Percentiles rank a stretch among this genome's conserved stretches.
Evolutionary conservation across 768 basidiomycete genomes (phyloP).

Genomic region (Sarcomyxa edulis): DNA sequence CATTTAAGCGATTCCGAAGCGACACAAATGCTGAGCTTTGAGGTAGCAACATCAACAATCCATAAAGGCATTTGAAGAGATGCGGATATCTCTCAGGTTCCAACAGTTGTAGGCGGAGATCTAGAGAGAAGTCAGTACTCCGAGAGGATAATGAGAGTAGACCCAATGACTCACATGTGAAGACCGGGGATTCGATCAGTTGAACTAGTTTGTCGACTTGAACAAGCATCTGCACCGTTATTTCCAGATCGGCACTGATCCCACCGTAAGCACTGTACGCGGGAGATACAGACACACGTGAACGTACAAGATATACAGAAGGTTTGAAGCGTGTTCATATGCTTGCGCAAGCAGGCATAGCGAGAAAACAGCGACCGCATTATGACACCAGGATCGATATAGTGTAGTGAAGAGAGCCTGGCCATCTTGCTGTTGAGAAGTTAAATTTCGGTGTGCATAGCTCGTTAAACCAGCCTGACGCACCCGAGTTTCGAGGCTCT

Average conservation of each 20-base stretch:
- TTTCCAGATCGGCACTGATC: slow-evolving; percentile 92
- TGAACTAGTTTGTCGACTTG: slow-evolving; percentile 98
- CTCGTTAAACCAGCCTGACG: slow-evolving; percentile 17
- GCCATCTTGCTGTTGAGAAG: slow-evolving; percentile 82
- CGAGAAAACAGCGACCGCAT: slow-evolving; percentile 94
- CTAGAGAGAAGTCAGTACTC: slow-evolving; percentile 27
- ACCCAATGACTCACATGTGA: slow-evolving; percentile 68
- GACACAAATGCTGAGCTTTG: slow-evolving; percentile 97
- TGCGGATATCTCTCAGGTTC: slow-evolving; percentile 97
- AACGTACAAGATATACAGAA: slow-evolving; percentile 87
- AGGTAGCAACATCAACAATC: slow-evolving; percentile 92
- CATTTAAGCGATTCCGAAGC: slow-evolving; percentile 87
- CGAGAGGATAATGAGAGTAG: not conserved
- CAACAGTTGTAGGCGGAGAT: slow-evolving; percentile 86
- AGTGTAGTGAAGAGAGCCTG: slow-evolving; percentile 92
- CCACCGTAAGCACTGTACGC: too few relatives aligned
- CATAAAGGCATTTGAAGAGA: slow-evolving; percentile 96
- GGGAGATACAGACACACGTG: not conserved
- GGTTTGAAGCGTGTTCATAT: slow-evolving; percentile 96
- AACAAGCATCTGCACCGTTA: slow-evolving; percentile 90
- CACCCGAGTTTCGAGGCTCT: slow-evolving; percentile 90
- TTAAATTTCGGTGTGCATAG: not conserved
- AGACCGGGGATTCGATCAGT: slow-evolving; percentile 96
- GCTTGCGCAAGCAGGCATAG: slow-evolving; percentile 96
- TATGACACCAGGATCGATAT: slow-evolving; percentile 98